phyloP scores from a whole-genome alignment of 805 yeast species.

The Blastobotrys robertii region DNA sequence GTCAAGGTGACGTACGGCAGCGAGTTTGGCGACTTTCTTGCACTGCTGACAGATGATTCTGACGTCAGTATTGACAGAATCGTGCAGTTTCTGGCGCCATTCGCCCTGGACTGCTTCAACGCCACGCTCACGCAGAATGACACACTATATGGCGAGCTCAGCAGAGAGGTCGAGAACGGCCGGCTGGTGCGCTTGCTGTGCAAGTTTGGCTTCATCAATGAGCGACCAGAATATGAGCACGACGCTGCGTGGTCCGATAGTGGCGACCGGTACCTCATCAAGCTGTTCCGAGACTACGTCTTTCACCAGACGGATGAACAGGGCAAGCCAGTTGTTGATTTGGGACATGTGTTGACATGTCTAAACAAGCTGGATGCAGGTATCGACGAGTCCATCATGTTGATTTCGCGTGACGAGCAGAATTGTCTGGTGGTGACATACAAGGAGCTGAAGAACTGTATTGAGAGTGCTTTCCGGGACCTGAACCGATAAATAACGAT shows the following conservation, averaged over 20 bases:
- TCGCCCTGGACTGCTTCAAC: slow-evolving; percentile 15
- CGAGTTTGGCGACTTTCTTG: slow-evolving; percentile 16
- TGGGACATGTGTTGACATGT: slow-evolving; percentile 68
- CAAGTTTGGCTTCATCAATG: slow-evolving; percentile 70
- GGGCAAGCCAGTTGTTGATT: slow-evolving; percentile 71
- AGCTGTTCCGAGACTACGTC: slow-evolving; percentile 71
- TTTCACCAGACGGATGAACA: slow-evolving; percentile 74
- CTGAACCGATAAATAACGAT: slow-evolving; percentile 40
- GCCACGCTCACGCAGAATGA: slow-evolving; percentile 16
- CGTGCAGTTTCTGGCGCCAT: slow-evolving; percentile 13
- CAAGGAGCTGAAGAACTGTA: slow-evolving; percentile 61
- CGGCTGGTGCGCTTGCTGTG: slow-evolving; percentile 73
- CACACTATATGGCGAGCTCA: slow-evolving; percentile 31
- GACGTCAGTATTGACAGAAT: slow-evolving; percentile 7
- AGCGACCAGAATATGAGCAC: slow-evolving; percentile 55
- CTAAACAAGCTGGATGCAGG: slow-evolving; percentile 92
- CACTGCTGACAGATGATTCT: slow-evolving; percentile 12
- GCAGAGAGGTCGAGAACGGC: slow-evolving; percentile 78
- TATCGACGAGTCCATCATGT: slow-evolving; percentile 66
- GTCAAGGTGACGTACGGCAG: slow-evolving; percentile 20
- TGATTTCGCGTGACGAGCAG: slow-evolving; percentile 78
- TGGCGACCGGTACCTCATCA: slow-evolving; percentile 63
- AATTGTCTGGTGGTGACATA: slow-evolving; percentile 77
- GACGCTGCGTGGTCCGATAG: slow-evolving; percentile 60
- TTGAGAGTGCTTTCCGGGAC: slow-evolving; percentile 59